These are phyloP conservation scores for Pseudevernia furfuracea DNA, from an alignment of 495 filamentous ascomycete species.

Conservation along the genomic window DNA sequence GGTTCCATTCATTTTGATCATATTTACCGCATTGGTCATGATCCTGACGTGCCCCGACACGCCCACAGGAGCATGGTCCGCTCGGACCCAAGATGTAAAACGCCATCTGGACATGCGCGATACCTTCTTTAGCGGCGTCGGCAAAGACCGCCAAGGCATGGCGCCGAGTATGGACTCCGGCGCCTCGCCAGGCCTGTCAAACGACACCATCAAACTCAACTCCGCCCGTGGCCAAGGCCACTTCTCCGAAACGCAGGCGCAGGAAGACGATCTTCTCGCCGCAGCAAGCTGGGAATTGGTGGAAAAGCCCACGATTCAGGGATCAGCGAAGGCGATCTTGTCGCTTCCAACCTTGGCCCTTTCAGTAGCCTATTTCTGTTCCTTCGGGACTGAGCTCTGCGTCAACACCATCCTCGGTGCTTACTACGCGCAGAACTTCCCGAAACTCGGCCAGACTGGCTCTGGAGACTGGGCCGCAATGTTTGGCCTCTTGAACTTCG, in stretches of 20 bases:
- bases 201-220: slow-evolving; percentile 17
- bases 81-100: slow-evolving; percentile 17
- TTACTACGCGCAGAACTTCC: slow-evolving; percentile 74
- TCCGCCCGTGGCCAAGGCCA: slow-evolving; percentile 6
- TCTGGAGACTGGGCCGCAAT: slow-evolving; percentile 75
- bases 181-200: slow-evolving; percentile 14
- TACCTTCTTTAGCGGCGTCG: slow-evolving; percentile 11
- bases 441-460: slow-evolving; percentile 58
- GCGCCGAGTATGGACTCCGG: slow-evolving; percentile 2
- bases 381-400: slow-evolving; percentile 77
- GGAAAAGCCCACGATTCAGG: slow-evolving; percentile 55
- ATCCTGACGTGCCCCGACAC: slow-evolving; percentile 71
- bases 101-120: slow-evolving; percentile 19
- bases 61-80: slow-evolving; percentile 69
- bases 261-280: slow-evolving; percentile 47
- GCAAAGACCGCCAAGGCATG: neutral
- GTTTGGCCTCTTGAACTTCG: slow-evolving; percentile 78
- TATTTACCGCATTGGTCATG: slow-evolving; percentile 55
- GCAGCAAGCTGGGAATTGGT: slow-evolving; percentile 51
- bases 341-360: slow-evolving; percentile 60
- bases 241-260: slow-evolving; percentile 41
- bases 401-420: slow-evolving; percentile 74
- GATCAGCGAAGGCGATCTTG: slow-evolving; percentile 47
- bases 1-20: slow-evolving; percentile 71
- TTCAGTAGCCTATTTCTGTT: slow-evolving; percentile 64